These are phyloP conservation scores for Panaeolus cyanescens DNA, from an alignment of 768 basidiomycete genomes.

Conservation along the genomic window DNA sequence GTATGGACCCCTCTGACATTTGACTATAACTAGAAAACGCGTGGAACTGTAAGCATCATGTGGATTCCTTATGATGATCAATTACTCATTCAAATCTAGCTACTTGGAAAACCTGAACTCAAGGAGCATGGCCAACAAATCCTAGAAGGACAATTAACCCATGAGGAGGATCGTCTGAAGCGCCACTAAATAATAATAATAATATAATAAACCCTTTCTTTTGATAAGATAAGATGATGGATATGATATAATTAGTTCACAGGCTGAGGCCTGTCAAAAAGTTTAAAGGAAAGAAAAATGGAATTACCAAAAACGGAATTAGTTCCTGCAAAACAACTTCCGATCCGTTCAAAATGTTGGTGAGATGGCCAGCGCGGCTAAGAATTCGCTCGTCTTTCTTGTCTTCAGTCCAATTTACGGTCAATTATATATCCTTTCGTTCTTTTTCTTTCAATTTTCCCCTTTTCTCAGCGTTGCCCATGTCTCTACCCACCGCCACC, in stretches of 20 bases:
- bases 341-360: not conserved
- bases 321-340: not conserved
- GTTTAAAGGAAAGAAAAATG: constrained; percentile 5
- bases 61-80: not conserved
- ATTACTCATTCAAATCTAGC: constrained; percentile 18
- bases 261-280: constrained; percentile 9
- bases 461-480: not conserved
- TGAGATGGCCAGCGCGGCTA: not conserved
- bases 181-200: too few relatives aligned
- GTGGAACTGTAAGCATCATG: constrained; percentile 38
- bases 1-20: not conserved
- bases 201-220: too few relatives aligned
- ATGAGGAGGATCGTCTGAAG: constrained; percentile 27
- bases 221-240: constrained; percentile 24
- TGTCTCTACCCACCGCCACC: not conserved
- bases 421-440: not conserved
- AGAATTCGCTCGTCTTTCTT: constrained; percentile 2
- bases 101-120: constrained; percentile 38
- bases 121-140: constrained; percentile 59
- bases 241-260: constrained; percentile 2
- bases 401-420: not conserved
- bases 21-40: constrained; percentile 32
- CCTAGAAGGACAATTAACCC: constrained; percentile 47
- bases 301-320: not conserved
- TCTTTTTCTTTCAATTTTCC: not conserved